Base-by-base conservation (phyloP, 805 yeast species). In the Peterozyma xylosa region DNA sequence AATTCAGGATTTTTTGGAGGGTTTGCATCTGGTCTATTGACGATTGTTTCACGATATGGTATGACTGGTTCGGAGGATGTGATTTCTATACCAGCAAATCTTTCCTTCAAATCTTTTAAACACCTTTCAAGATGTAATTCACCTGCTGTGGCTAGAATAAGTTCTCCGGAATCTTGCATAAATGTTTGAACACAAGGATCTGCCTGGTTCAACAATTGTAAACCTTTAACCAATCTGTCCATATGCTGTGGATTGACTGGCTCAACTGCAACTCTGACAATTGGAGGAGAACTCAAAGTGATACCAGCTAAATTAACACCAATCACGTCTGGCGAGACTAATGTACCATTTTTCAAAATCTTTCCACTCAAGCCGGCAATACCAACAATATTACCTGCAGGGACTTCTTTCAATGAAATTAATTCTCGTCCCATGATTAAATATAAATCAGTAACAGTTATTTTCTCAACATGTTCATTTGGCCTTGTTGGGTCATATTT, bases 91-190 rank as follows among this genome's bases (percentile, higher is more conserved):
- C 90, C 89, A 0, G 98, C 97, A 72, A 89, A 93, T 52, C 98
- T 71, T 54, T 87, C 96, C 43, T 76, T 79, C 55, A 93, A 66
- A 64, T 93, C 99, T 56, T 88, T 89, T 51, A 93, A 62, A 62
- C 99, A 93, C 57, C 99, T 76, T 57, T 93, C 99, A 36, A 93
- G 69, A 67, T 93, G 99, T 49, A 93, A 70, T 62, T 93, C 99
- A 41, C 99, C 99, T 9, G 99, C 96, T 9, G 96, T 90, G 38
- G 95, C 87, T 53, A 93, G 68, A 50, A 93, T 89, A 52, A 86
- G 86, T 62, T 93, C 99, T 45, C 99, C 99, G 9, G 82, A 79
- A 46, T 87, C 96, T 54, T 86, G 90, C 37, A 88, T 70, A 54
- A 76, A 84, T 45, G 90, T 83, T 53, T 87, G 88, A 16, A 90